phyloP scores from a whole-genome alignment of 805 yeast genomes.

The Candida anglica region DNA sequence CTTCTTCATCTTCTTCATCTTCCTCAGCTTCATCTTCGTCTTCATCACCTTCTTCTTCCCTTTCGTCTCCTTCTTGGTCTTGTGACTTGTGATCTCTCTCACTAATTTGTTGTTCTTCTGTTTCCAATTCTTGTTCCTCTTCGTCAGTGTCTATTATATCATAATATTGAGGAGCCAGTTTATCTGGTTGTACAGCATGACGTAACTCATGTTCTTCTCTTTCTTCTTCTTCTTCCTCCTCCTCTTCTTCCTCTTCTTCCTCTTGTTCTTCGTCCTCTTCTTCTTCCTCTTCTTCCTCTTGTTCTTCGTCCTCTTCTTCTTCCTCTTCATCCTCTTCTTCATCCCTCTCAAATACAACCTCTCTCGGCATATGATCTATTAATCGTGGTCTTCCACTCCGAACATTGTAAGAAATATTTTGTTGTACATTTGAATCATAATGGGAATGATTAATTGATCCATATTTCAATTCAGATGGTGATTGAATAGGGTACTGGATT shows the following conservation, averaged over 20 bases:
- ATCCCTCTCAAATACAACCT: neutral
- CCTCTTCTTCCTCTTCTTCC: slow-evolving; percentile 64
- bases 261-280: slow-evolving; percentile 19
- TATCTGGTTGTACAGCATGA: slow-evolving; percentile 44
- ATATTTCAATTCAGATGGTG: too few species aligned
- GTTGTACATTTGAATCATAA: too few species aligned
- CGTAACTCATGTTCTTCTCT: slow-evolving; percentile 46
- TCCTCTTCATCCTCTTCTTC: slow-evolving; percentile 1
- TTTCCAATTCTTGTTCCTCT: slow-evolving; percentile 23
- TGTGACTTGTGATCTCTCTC: neutral
- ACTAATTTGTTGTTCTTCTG: neutral
- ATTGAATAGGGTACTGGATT: too few species aligned
- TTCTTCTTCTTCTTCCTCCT: slow-evolving; percentile 27
- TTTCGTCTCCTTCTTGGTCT: neutral
- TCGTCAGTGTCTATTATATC: slow-evolving; percentile 55
- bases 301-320: slow-evolving; percentile 3
- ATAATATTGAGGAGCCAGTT: slow-evolving; percentile 39
- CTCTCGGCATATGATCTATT: slow-evolving; percentile 1
- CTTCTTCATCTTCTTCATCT: slow-evolving; percentile 4
- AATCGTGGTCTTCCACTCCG: slow-evolving; percentile 2
- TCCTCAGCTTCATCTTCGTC: slow-evolving; percentile 7
- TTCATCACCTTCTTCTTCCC: slow-evolving; percentile 1
- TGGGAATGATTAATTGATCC: too few species aligned
- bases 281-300: neutral
- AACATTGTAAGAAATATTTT: slow-evolving; percentile 1